A percentile compares a stretch with the other conserved stretches of the same genome.
These are phyloP conservation scores for Poronia punctata DNA, from an alignment of 495 filamentous ascomycete species.

Conservation along the genomic window DNA sequence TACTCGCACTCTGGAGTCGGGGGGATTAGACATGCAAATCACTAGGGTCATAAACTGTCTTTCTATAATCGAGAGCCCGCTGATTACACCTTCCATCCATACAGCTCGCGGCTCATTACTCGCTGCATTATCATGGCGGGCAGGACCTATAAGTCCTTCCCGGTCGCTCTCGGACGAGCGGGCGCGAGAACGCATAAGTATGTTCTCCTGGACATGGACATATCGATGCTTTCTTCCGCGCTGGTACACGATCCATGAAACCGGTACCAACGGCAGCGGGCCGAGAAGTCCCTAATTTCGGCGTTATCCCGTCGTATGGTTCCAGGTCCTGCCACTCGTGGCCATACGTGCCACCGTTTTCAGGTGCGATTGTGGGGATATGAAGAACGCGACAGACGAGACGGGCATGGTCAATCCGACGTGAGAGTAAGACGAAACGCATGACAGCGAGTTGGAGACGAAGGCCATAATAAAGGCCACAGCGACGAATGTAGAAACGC, in stretches of 20 bases:
- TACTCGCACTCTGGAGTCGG: no score
- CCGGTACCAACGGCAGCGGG: not conserved
- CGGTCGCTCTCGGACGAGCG: conserved; percentile 10
- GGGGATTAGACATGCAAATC: no score
- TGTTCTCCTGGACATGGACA: conserved; percentile 27
- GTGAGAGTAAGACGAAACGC: conserved; percentile 19
- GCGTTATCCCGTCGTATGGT: conserved; percentile 2
- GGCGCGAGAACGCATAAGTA: conserved; percentile 1
- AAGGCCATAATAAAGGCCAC: conserved; percentile 23
- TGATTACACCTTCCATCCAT: no score
- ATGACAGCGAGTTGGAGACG: conserved; percentile 17
- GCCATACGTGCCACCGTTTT: conserved; percentile 4
- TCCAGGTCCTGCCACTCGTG: conserved; percentile 10
- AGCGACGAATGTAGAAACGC: conserved; percentile 21
- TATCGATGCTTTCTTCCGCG: conserved; percentile 28
- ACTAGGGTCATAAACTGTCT: no score
- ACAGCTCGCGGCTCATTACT: no score
- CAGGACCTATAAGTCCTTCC: conserved; percentile 13
- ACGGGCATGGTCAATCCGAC: conserved; percentile 11
- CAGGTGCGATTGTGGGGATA: not conserved
- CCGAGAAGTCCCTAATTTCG: not conserved
- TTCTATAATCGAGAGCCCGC: no score
- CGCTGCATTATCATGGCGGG: conserved; percentile 8
- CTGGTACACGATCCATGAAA: conserved; percentile 14
- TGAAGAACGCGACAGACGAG: conserved; percentile 8